phyloP scores from a whole-genome alignment of 2,329 filamentous ascomycete species.

The Paraphaeosphaeria minitans region DNA sequence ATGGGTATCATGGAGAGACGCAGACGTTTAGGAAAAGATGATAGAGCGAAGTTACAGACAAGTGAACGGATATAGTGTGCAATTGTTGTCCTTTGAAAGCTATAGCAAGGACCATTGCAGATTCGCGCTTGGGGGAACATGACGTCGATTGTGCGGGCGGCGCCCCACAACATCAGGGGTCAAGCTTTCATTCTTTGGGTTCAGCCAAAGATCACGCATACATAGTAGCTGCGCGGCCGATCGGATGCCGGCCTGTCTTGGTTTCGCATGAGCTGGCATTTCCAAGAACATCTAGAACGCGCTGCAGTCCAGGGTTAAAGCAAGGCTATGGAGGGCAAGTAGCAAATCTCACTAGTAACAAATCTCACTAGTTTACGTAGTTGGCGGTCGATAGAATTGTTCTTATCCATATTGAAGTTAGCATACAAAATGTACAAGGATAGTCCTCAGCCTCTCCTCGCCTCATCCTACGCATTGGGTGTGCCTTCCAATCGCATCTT shows the following conservation, averaged over 20 bases:
- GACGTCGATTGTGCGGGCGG: constrained; percentile 23
- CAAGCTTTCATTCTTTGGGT: constrained; percentile 22
- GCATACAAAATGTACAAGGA: background rate
- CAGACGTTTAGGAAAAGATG: background rate
- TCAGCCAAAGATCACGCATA: constrained; percentile 22
- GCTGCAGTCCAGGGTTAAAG: background rate
- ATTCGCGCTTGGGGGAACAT: constrained; percentile 13
- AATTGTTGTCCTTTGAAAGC: background rate
- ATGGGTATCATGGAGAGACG: background rate
- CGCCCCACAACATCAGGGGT: constrained; percentile 11
- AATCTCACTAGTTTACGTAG: background rate
- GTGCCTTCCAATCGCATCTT: background rate
- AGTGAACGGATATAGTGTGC: background rate
- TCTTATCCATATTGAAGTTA: background rate
- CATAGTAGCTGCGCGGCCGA: constrained; percentile 20
- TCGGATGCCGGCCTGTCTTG: constrained; percentile 4
- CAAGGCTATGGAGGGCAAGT: background rate
- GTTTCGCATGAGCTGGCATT: background rate
- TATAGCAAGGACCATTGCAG: constrained; percentile 14
- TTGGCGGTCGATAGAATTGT: background rate
- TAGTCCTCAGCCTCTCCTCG: background rate
- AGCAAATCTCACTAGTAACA: no score
- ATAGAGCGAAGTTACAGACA: background rate
- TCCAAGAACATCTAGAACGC: background rate
- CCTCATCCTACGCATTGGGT: background rate